Base-by-base conservation (phyloP, 768 basidiomycete genomes). In the Hysterangium stoloniferum region DNA sequence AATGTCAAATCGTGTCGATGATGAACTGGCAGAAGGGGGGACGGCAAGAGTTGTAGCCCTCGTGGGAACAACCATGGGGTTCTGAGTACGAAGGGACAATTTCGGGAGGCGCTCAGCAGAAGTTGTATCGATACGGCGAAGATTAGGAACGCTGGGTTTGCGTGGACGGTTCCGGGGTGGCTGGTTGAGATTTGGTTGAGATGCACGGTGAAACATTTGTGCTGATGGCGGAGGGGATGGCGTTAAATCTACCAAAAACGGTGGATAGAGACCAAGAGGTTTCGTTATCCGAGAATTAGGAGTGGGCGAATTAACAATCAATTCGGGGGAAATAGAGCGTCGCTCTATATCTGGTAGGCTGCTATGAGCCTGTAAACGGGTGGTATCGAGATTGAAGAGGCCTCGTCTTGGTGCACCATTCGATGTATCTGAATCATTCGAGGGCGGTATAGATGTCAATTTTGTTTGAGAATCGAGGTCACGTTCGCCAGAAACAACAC, bases 141-240 rank as follows among this genome's bases (percentile, higher is more conserved):
- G 71, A 51, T 77, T 77, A 3, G 84, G 80, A 2, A 70, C 76
- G 52, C 82, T 85, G 11, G 83, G 81, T 38, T 79, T 73, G 20
- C 77, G 68, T 28, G 72, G 72, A 3, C 75, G 77, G 11, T 76
- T 72, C 6, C 74, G 71, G 2, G 75, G 62, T 25, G 59, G 25
- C 27, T 53, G 43, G 25, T 46, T 31, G 11, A 46, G 52, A 27
- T 45, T 46, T 11, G 52, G 52, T 37, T 46, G 43, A 9, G 52
- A 52, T 6, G 28, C 33, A 3, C 35, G 49, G 42, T 43, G 63
- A 68, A 84, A 83, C 6, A 67, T 63, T 35, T 79, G 65, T 28
- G 79, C 77, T 3, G 82, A 84, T 1, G 85, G 83, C 0, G 83
- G 80, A 3, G 83, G 80, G 0, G 84, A 85, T 6, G 79, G 78